Percentiles rank a stretch among this genome's conserved stretches.
These are phyloP conservation scores for Umbelopsis sp. DNA, from an alignment of 192 early-diverging fungal species.

Conservation along the genomic window DNA sequence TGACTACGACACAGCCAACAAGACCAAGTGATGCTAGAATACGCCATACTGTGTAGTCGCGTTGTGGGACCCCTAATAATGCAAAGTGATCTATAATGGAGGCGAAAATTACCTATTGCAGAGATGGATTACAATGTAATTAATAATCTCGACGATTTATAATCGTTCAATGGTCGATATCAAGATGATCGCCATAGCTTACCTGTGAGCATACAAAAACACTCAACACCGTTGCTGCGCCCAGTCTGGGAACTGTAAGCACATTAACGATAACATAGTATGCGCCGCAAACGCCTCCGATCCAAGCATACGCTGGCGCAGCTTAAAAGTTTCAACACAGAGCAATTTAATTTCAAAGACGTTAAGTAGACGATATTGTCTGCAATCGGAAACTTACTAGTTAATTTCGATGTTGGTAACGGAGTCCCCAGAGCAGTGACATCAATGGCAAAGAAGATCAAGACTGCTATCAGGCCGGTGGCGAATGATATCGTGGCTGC, in stretches of 20 bases:
- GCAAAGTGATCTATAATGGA: conserved; percentile 58
- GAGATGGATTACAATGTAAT: background rate
- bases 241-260: conserved; percentile 52
- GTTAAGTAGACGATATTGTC: background rate
- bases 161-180: background rate
- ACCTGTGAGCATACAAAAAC: conserved; percentile 55
- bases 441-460: conserved; percentile 35
- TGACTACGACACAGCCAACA: conserved; percentile 48
- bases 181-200: background rate
- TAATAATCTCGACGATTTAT: background rate
- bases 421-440: conserved; percentile 20
- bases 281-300: conserved; percentile 54
- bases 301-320: conserved; percentile 56
- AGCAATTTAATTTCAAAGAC: background rate
- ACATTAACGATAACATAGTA: conserved; percentile 58
- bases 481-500: conserved; percentile 30
- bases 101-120: conserved; percentile 42
- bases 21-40: conserved; percentile 48
- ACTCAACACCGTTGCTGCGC: conserved; percentile 52
- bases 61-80: conserved; percentile 45
- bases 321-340: conserved; percentile 1
- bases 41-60: conserved; percentile 47
- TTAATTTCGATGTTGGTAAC: conserved; percentile 26
- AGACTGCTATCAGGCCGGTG: conserved; percentile 1
- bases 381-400: background rate